phyloP scores from a whole-genome alignment of 2,329 filamentous ascomycete species.

The Neocucurbitaria cava region DNA sequence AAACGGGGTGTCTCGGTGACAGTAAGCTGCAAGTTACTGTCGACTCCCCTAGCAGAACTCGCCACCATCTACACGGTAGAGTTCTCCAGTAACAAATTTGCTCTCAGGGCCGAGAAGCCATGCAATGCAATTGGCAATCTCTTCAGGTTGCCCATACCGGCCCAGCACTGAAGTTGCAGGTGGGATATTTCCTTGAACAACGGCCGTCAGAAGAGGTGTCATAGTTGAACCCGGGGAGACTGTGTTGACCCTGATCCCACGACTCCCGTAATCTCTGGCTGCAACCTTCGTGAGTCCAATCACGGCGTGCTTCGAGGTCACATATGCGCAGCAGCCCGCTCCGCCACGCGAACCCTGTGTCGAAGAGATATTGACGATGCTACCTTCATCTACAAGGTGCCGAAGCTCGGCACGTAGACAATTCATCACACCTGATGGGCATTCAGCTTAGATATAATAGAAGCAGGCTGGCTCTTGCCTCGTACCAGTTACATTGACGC shows the following conservation, averaged over 20 bases:
- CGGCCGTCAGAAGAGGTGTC: too few relatives aligned
- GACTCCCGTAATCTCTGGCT: neutral
- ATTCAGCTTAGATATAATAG: slow-evolving; percentile 51
- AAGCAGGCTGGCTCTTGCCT: slow-evolving; percentile 32
- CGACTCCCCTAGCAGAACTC: too few relatives aligned
- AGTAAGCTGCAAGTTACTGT: too few relatives aligned
- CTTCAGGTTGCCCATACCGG: too few relatives aligned
- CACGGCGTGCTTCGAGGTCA: neutral
- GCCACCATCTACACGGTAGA: too few relatives aligned
- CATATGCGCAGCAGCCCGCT: neutral
- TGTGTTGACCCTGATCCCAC: neutral
- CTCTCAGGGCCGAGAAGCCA: too few relatives aligned
- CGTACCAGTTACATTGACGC: slow-evolving; percentile 13
- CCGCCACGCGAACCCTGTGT: neutral
- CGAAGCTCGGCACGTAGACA: slow-evolving; percentile 43
- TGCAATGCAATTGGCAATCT: too few relatives aligned
- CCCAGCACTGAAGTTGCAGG: too few relatives aligned
- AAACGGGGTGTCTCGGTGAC: too few relatives aligned
- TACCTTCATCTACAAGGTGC: slow-evolving; percentile 9
- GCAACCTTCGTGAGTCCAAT: neutral
- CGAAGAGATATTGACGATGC: slow-evolving; percentile 7
- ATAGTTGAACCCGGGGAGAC: too few relatives aligned
- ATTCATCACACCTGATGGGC: slow-evolving; percentile 49
- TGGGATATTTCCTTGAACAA: too few relatives aligned
- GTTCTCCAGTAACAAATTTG: too few relatives aligned